These are phyloP conservation scores for Malbranchea zuffiana DNA, from an alignment of 2,329 filamentous ascomycete genomes.

Conservation along the genomic window DNA sequence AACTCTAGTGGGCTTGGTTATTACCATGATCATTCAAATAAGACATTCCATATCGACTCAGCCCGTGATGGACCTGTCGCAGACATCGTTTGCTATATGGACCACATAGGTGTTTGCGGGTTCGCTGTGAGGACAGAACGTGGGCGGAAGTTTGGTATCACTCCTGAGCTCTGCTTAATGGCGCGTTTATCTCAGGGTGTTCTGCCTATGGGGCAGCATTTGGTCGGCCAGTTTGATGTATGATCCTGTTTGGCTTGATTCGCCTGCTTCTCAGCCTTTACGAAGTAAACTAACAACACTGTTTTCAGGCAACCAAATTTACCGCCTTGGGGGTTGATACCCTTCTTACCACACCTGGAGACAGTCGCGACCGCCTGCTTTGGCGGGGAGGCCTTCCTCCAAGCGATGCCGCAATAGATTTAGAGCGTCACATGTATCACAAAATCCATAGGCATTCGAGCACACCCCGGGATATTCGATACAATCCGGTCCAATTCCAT, in stretches of 20 bases:
- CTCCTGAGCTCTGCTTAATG: too few species aligned
- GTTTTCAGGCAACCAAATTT: too few species aligned
- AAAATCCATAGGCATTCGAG: not conserved
- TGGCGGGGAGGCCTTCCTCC: conserved; percentile 1
- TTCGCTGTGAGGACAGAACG: not conserved
- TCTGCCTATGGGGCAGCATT: too few species aligned
- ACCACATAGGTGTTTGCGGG: not conserved
- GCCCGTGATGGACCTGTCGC: not conserved
- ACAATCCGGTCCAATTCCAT: conserved; percentile 6
- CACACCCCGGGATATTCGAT: conserved; percentile 1
- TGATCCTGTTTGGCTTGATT: too few species aligned
- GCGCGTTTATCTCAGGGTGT: too few species aligned
- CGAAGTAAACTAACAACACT: too few species aligned
- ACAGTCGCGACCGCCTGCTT: conserved; percentile 2
- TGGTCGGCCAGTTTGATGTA: too few species aligned
- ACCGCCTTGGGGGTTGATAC: conserved; percentile 2
- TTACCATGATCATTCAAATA: too few species aligned
- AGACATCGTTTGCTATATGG: not conserved
- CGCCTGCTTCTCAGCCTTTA: too few species aligned
- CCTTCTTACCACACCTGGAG: not conserved
- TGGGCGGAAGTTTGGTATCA: not conserved
- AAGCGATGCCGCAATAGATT: conserved; percentile 1
- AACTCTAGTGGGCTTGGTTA: too few species aligned
- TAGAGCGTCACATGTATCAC: conserved; percentile 7
- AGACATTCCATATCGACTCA: too few species aligned